phyloP scores from a whole-genome alignment of 2,329 filamentous ascomycete species.

The Rachicladosporium sp. region DNA sequence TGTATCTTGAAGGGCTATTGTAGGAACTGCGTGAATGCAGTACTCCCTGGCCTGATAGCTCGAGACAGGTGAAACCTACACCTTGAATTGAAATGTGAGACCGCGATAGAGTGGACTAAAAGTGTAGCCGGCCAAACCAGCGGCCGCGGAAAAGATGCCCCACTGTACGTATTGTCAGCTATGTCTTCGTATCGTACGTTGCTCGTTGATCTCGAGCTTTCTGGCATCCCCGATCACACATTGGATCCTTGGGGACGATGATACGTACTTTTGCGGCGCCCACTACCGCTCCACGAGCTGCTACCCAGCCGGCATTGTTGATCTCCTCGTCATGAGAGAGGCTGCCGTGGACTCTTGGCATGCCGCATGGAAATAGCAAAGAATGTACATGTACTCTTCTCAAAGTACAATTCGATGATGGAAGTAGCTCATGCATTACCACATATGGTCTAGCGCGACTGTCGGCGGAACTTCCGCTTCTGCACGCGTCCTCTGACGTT shows the following conservation, averaged over 20 bases:
- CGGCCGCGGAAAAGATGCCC: conserved; percentile 52
- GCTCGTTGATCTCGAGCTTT: background rate
- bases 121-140: conserved; percentile 50
- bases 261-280: conserved; percentile 52
- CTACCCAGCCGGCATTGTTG: conserved; percentile 55
- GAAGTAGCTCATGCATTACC: too few species aligned
- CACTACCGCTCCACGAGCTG: conserved; percentile 50
- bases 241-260: background rate
- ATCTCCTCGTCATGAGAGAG: conserved; percentile 52
- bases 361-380: conserved; percentile 1
- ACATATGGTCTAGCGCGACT: too few species aligned
- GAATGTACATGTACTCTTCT: too few species aligned
- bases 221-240: conserved; percentile 4
- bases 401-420: too few species aligned
- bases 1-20: background rate
- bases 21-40: background rate
- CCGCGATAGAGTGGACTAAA: conserved; percentile 61
- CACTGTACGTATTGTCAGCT: conserved; percentile 34
- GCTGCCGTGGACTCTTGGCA: conserved; percentile 34
- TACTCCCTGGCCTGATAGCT: background rate
- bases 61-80: conserved; percentile 38
- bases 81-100: conserved; percentile 64
- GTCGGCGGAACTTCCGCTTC: too few species aligned
- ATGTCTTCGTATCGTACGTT: background rate
- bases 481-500: too few species aligned